These are phyloP conservation scores for Breviolum minutum DNA, from an alignment of 73 alveolate species.

Conservation along the genomic window DNA sequence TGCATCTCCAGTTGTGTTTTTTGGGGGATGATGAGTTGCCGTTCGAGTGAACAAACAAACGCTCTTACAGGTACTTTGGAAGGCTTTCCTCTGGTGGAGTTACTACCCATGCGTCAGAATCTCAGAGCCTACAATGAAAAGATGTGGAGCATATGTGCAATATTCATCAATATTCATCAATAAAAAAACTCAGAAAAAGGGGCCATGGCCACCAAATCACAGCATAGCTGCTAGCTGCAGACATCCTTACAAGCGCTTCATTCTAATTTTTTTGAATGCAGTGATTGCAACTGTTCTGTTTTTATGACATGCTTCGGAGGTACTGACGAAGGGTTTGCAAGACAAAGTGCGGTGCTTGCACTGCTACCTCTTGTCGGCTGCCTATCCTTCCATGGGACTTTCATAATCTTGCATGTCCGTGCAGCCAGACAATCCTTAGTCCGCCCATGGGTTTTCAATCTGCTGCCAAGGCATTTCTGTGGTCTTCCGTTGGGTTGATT, in stretches of 20 bases:
- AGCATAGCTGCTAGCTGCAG: too few relatives aligned
- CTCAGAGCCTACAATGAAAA: neutral
- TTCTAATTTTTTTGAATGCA: neutral
- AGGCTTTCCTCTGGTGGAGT: slow-evolving; percentile 64
- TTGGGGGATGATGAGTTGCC: neutral
- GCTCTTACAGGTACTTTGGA: slow-evolving; percentile 53
- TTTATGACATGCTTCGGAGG: neutral
- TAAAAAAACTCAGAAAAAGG: too few relatives aligned
- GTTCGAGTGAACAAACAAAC: neutral
- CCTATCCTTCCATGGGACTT: neutral
- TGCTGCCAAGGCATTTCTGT: slow-evolving; percentile 10
- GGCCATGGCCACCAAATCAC: too few relatives aligned
- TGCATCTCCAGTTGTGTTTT: neutral
- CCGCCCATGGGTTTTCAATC: neutral
- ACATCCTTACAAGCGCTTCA: neutral
- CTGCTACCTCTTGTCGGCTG: slow-evolving; percentile 35
- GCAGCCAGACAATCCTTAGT: too few relatives aligned
- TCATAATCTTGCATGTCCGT: too few relatives aligned
- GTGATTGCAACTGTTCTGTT: neutral
- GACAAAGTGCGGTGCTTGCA: slow-evolving; percentile 13
- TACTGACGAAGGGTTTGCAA: slow-evolving; percentile 51
- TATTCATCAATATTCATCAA: too few relatives aligned
- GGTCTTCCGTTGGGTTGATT: neutral
- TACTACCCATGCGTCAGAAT: slow-evolving; percentile 76
- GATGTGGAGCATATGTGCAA: too few relatives aligned